phyloP scores from a whole-genome alignment of 1,139 yeast species.

The Geotrichum carabidarum region DNA sequence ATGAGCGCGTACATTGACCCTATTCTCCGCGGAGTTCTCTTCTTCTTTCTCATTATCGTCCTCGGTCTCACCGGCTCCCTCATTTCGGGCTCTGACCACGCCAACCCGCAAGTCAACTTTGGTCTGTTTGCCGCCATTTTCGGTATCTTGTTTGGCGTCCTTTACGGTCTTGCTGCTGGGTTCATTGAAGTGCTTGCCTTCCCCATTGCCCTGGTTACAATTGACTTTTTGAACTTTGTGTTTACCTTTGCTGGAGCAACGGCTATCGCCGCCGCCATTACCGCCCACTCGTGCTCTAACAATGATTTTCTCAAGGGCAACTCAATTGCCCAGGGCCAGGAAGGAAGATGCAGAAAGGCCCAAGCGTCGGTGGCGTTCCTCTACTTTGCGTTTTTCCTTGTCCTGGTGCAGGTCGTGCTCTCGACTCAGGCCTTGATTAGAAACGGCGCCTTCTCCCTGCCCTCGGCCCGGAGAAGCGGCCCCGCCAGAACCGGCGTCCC shows the following conservation, averaged over 20 bases:
- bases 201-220: conserved; percentile 67
- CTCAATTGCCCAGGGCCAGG: conserved; percentile 66
- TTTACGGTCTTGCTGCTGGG: conserved; percentile 76
- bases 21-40: conserved; percentile 66
- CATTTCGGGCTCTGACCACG: conserved; percentile 54
- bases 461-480: conserved; percentile 30
- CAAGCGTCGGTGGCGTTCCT: conserved; percentile 90
- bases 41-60: conserved; percentile 66
- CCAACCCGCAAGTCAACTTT: conserved; percentile 82
- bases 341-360: conserved; percentile 87
- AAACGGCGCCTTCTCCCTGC: conserved; percentile 70
- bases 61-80: conserved; percentile 87
- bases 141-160: conserved; percentile 70
- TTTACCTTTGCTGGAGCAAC: conserved; percentile 94
- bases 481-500: conserved; percentile 79
- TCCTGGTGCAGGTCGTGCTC: conserved; percentile 62
- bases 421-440: conserved; percentile 53
- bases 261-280: conserved; percentile 85
- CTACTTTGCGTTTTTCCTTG: conserved; percentile 75
- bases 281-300: conserved; percentile 81
- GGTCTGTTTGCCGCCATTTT: conserved; percentile 81
- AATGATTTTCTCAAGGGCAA: conserved; percentile 56
- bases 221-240: conserved; percentile 83
- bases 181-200: conserved; percentile 76
- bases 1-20: conserved; percentile 58